Percentiles rank a stretch among this genome's conserved stretches.
These are phyloP conservation scores for Fragaria ananassa DNA, from an alignment of 306 rosid genomes.

Conservation along the genomic window DNA sequence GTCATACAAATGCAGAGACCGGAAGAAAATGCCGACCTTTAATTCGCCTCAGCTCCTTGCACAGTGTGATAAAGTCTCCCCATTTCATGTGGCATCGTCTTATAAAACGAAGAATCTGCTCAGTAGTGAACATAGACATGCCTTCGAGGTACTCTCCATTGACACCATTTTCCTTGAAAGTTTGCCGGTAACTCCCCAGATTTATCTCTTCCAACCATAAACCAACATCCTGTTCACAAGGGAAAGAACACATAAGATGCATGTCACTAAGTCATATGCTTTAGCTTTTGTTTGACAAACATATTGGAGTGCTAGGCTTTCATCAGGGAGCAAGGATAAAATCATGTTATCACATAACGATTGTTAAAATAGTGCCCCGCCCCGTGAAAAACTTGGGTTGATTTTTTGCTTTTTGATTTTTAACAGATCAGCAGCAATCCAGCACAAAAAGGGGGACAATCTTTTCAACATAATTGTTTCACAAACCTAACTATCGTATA, in stretches of 20 bases:
- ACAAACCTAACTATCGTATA: neutral
- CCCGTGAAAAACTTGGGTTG: neutral
- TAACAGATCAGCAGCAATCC: neutral
- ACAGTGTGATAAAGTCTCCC: constrained; percentile 96
- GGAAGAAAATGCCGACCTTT: constrained; percentile 56
- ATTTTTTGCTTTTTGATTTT: neutral
- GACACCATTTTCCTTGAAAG: constrained; percentile 88
- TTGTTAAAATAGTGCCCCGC: neutral
- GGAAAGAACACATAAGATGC: constrained; percentile 22
- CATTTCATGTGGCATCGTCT: constrained; percentile 99
- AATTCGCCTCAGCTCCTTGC: constrained; percentile 96
- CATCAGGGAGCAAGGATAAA: neutral
- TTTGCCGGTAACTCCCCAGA: constrained; percentile 86
- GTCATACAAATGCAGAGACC: neutral
- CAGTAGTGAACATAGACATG: constrained; percentile 99
- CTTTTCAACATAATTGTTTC: neutral
- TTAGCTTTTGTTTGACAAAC: neutral
- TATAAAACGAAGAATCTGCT: constrained; percentile 95
- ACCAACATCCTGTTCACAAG: constrained; percentile 82
- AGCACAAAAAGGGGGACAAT: neutral
- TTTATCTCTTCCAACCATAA: constrained; percentile 96
- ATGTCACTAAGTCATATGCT: neutral
- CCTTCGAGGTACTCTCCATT: constrained; percentile 99
- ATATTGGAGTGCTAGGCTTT: neutral
- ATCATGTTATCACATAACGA: neutral